Conservation (phyloP, 257 asterid species). For the Paraleonurus japonicus region DNA sequence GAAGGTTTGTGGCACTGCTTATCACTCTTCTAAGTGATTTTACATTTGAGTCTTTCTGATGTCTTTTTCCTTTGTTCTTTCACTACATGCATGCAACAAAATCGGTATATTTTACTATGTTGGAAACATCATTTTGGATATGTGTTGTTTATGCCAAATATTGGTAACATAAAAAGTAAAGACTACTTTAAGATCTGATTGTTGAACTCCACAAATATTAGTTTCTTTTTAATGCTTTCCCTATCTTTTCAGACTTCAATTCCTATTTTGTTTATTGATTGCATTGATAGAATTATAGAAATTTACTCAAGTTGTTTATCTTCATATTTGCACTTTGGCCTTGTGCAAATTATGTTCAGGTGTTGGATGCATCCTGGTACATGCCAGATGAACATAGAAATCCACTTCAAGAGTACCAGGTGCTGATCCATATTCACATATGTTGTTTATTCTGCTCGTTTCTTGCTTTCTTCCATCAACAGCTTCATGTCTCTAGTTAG, state of each 20-base stretch:
- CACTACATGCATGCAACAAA: not conserved
- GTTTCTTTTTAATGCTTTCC: not conserved
- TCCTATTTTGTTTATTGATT: not conserved
- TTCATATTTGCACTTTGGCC: not conserved
- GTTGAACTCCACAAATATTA: not conserved
- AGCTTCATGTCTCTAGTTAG: not conserved
- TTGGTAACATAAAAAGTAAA: not conserved
- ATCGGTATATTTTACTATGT: not conserved
- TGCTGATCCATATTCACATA: constrained; percentile 23
- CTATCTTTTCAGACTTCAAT: not conserved
- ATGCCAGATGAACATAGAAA: constrained; percentile 98
- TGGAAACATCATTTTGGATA: not conserved
- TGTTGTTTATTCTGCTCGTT: not conserved
- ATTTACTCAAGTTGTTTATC: not conserved
- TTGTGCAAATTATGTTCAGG: constrained; percentile 40
- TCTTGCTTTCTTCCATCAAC: constrained; percentile 8
- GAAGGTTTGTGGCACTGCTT: constrained; percentile 48
- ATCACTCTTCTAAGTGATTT: not conserved
- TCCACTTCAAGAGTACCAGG: constrained; percentile 98
- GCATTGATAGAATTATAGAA: not conserved
- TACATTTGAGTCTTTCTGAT: not conserved
- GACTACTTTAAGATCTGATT: too few relatives aligned
- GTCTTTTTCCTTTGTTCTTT: not conserved
- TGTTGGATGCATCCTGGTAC: constrained; percentile 99
- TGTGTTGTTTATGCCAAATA: not conserved